Evolutionary conservation across 306 rosid genomes (phyloP), one percentile per base, ranked within the genome.

Genomic region (Ammopiptanthus mongolicus): DNA sequence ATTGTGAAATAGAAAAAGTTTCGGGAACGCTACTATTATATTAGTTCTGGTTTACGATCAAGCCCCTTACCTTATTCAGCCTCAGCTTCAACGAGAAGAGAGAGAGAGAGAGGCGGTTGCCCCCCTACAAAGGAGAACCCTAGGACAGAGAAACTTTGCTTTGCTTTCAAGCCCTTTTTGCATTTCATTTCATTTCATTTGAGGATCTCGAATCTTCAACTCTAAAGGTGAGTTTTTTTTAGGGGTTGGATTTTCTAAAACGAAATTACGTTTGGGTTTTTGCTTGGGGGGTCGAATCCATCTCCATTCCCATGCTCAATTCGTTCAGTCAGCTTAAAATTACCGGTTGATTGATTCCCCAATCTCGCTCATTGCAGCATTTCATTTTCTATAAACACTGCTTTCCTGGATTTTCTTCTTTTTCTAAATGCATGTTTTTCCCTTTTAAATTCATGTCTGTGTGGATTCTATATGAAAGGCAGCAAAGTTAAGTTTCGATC

Each of bases 121-220:
- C 55, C 69, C 48, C 17, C 51, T 23, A 44, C 77, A 78, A 51
- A 29, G 29, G 41, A 55, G 37, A 87, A 81, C 87, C 87, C 85
- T 79, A 82, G 52, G 66, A 58, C 57, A 55, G 55, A 65, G 55
- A 73, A 64, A 29, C 73, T 33, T 36, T 70, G 36, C 70, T 80
- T 75, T 41, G 55, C 67, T 71, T 74, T 82, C 79, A 25, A 68
- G 52, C 44, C 77, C 72, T 76, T 71, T 29, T 50, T 21, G 39
- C 87, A 59, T 78, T 81, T 69, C 80, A 56, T 81, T 21, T 39
- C 87, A 59, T 78, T 81, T 69, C 80, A 56, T 81, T 81, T 50
- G 59, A 76, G 83, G 86, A 88, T 88, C 89, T 85, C 71, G 86
- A 81, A 68, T 81, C 71, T 65, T 75, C 51, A 61, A 67, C 78